Conservation (phyloP, 345 rosid genomes). For the Hevea brasiliensis region DNA sequence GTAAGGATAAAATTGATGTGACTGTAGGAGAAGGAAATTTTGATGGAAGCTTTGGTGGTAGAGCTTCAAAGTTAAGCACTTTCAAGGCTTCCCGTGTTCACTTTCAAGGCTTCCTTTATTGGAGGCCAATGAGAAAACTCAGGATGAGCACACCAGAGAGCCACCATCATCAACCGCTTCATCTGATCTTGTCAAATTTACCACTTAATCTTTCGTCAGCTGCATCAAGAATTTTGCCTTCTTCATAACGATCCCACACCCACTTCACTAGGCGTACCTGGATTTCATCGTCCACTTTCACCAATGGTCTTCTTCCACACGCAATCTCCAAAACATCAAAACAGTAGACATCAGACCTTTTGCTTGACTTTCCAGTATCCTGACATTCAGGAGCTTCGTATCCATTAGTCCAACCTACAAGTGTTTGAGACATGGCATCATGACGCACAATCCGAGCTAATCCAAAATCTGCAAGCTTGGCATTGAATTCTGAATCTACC, state of each 20-base stretch:
- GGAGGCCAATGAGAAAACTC: too few species aligned
- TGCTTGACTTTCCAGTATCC: too few species aligned
- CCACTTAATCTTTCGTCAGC: neutral
- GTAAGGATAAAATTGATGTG: too few species aligned
- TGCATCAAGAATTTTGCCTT: constrained; percentile 19
- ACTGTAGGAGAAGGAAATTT: neutral
- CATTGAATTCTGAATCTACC: neutral
- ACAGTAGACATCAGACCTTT: constrained; percentile 22
- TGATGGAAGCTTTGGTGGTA: neutral
- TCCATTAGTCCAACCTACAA: too few species aligned
- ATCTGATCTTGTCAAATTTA: neutral
- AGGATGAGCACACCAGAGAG: neutral
- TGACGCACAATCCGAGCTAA: constrained; percentile 25
- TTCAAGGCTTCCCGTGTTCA: too few species aligned
- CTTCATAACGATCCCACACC: constrained; percentile 23
- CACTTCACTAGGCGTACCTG: constrained; percentile 15
- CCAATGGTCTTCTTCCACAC: constrained; percentile 24
- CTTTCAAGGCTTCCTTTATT: neutral
- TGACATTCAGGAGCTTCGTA: too few species aligned
- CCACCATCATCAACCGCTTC: neutral
- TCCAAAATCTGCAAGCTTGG: constrained; percentile 5
- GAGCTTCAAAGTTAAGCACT: neutral
- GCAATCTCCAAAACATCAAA: constrained; percentile 23
- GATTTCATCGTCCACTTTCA: neutral
- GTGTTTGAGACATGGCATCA: too few species aligned